These are phyloP conservation scores for Botrytis paeoniae DNA, from an alignment of 2,329 filamentous ascomycete genomes.

Conservation along the genomic window DNA sequence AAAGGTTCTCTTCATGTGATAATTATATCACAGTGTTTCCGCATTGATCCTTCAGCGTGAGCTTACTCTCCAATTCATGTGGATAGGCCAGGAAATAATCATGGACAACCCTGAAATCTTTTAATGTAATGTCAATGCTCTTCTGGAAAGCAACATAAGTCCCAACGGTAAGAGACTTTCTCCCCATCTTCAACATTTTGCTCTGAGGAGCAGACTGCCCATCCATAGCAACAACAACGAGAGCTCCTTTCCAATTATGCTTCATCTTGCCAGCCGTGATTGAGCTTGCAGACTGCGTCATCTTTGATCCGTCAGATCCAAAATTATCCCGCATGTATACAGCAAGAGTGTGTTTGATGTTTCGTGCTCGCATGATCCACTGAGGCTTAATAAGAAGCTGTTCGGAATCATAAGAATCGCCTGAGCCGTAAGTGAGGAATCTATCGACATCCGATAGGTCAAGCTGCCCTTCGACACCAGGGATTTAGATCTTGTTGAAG, in stretches of 20 bases:
- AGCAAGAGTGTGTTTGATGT: neutral
- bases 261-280: neutral
- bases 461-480: neutral
- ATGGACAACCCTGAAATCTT: constrained; percentile 7
- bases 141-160: neutral
- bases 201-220: neutral
- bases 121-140: neutral
- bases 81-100: constrained; percentile 10
- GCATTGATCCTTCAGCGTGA: neutral
- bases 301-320: constrained; percentile 5
- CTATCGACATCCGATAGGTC: neutral
- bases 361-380: neutral
- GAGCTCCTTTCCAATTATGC: neutral
- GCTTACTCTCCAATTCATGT: neutral
- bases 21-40: neutral
- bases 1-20: neutral
- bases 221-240: neutral
- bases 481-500: neutral
- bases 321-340: neutral
- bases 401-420: neutral
- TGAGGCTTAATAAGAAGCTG: neutral
- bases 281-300: constrained; percentile 1
- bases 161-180: neutral
- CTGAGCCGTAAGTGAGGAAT: neutral
- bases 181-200: neutral